Conservation (phyloP, 805 yeast genomes). For the Blastobotrys chiropterorum region DNA sequence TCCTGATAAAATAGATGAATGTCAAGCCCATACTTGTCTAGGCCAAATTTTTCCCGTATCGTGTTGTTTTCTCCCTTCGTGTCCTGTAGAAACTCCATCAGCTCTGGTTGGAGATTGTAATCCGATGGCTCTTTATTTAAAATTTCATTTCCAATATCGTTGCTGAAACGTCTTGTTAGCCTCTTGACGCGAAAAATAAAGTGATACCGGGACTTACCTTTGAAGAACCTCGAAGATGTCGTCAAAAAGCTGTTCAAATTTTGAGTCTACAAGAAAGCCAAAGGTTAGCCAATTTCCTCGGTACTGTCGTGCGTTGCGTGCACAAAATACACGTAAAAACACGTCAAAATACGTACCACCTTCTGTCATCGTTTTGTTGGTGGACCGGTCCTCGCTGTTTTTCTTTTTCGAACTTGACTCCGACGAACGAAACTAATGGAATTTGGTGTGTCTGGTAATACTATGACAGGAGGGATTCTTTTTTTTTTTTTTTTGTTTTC, state of each 20-base stretch:
- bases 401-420: background rate
- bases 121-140: background rate
- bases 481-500: background rate
- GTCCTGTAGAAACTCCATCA: background rate
- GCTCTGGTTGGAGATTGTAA: background rate
- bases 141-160: constrained; percentile 5
- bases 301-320: background rate
- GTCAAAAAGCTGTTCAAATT: background rate
- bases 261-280: background rate
- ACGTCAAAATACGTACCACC: background rate
- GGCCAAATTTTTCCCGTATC: background rate
- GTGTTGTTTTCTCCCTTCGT: background rate
- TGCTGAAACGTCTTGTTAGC: constrained; percentile 1
- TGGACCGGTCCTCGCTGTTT: background rate
- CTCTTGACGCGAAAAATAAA: background rate
- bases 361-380: background rate
- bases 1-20: constrained; percentile 23
- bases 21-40: constrained; percentile 3
- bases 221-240: constrained; percentile 2
- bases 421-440: background rate
- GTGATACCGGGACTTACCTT: constrained; percentile 6
- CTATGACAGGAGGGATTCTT: background rate
- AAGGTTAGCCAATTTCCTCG: background rate
- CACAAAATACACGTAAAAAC: background rate
- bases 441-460: background rate